phyloP scores from a whole-genome alignment of 169 alveolate species.

The Besnoitia besnoiti region DNA sequence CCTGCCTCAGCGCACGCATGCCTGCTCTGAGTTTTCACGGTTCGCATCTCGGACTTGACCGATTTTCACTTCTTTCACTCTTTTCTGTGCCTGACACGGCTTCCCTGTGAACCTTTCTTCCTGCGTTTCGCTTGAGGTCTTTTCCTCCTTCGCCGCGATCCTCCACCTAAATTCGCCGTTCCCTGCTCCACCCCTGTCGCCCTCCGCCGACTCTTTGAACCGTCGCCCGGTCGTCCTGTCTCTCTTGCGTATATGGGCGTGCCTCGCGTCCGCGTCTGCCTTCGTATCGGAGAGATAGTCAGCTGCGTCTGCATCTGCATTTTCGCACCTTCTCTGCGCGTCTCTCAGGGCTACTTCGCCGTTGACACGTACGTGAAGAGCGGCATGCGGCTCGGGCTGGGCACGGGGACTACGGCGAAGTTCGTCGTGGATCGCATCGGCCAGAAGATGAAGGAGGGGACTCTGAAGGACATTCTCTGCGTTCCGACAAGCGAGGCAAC shows the following conservation, averaged over 20 bases:
- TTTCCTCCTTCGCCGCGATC: too few relatives aligned
- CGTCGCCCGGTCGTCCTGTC: background rate
- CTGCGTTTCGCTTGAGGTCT: too few relatives aligned
- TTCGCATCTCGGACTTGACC: too few relatives aligned
- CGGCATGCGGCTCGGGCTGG: constrained; percentile 83
- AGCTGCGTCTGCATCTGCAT: background rate
- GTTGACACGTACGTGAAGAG: constrained; percentile 80
- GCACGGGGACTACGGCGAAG: constrained; percentile 85
- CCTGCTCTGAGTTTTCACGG: too few relatives aligned
- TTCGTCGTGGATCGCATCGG: constrained; percentile 84
- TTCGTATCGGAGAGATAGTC: background rate
- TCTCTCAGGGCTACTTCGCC: constrained; percentile 72
- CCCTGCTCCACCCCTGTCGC: background rate
- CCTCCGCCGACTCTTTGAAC: background rate
- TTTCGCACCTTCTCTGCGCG: background rate
- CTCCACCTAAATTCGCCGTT: background rate
- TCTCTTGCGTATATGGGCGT: background rate
- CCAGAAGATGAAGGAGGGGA: constrained; percentile 71
- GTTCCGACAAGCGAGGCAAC: constrained; percentile 83
- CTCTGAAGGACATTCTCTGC: constrained; percentile 74
- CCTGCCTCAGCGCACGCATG: too few relatives aligned
- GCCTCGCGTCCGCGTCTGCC: background rate
- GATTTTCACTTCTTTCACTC: too few relatives aligned
- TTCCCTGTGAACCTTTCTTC: too few relatives aligned
- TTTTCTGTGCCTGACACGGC: too few relatives aligned